Percentiles rank a stretch among this genome's conserved stretches.
These are phyloP conservation scores for Pythium coloratum DNA, from an alignment of 352 stramenopile genomes.

Conservation along the genomic window DNA sequence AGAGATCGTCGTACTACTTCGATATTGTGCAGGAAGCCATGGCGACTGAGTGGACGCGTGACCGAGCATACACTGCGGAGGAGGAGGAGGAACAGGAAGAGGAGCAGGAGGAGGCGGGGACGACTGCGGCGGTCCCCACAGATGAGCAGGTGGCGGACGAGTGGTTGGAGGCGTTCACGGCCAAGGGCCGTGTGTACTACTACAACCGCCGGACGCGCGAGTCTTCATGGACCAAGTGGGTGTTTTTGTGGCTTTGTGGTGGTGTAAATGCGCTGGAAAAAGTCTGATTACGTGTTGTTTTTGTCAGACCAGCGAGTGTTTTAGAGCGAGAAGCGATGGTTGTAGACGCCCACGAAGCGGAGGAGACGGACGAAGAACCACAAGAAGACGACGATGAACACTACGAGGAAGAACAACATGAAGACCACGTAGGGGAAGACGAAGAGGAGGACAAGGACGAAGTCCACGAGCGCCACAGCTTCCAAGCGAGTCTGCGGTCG, in stretches of 20 bases:
- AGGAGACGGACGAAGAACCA: neutral
- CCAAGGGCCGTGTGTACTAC: conserved; percentile 86
- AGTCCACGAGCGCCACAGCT: neutral
- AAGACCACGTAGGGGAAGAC: conserved; percentile 5
- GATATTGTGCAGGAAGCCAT: conserved; percentile 57
- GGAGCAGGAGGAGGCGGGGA: conserved; percentile 6
- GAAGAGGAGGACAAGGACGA: conserved; percentile 4
- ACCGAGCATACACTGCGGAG: neutral
- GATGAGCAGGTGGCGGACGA: conserved; percentile 30
- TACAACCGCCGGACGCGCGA: conserved; percentile 86
- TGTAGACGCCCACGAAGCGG: neutral
- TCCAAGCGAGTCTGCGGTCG: conserved; percentile 6
- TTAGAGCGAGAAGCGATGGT: neutral
- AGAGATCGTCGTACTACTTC: conserved; percentile 29
- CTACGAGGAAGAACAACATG: neutral
- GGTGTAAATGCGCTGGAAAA: neutral
- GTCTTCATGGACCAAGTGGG: conserved; percentile 83
- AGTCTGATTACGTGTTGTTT: neutral
- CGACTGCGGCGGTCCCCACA: conserved; percentile 7
- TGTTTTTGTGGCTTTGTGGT: conserved; percentile 1
- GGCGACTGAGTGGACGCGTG: conserved; percentile 16
- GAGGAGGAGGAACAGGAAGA: conserved; percentile 13
- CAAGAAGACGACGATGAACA: conserved; percentile 4
- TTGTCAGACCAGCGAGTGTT: neutral
- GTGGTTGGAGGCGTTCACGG: conserved; percentile 84